Conservation (phyloP, 345 rosid species). For the Nasturtium officinale region DNA sequence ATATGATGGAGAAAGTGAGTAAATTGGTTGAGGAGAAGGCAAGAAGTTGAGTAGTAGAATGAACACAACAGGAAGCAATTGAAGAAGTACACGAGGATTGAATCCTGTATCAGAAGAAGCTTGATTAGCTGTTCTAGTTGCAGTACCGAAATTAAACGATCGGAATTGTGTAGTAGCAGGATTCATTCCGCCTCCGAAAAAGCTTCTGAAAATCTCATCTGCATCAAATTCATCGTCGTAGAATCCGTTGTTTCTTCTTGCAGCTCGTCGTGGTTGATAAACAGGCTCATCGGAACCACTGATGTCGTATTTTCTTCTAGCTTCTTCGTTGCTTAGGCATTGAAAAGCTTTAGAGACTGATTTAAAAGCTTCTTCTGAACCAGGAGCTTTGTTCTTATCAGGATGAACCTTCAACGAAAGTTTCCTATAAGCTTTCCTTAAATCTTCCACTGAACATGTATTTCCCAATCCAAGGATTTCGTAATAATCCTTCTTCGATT, state of each 20-base stretch:
- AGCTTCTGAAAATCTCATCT: conserved; percentile 92
- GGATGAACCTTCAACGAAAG: conserved; percentile 93
- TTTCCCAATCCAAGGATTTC: conserved; percentile 75
- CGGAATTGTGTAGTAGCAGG: conserved; percentile 74
- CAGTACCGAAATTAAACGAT: conserved; percentile 66
- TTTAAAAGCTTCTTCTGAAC: conserved; percentile 92
- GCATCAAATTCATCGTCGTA: conserved; percentile 84
- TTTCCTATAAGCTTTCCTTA: conserved; percentile 80
- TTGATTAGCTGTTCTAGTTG: conserved; percentile 55
- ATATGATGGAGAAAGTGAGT: conserved; percentile 64
- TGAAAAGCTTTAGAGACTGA: conserved; percentile 87
- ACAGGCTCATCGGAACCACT: conserved; percentile 80
- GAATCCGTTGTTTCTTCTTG: conserved; percentile 50
- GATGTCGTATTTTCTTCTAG: conserved; percentile 67
- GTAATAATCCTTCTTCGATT: conserved; percentile 79
- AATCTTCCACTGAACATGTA: conserved; percentile 71
- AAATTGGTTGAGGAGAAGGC: conserved; percentile 77
- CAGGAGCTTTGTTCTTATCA: conserved; percentile 92
- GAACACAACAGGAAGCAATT: conserved; percentile 74
- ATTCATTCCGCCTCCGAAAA: conserved; percentile 82
- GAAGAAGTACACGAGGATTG: conserved; percentile 64
- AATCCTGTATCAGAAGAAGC: conserved; percentile 51
- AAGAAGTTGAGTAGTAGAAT: conserved; percentile 72
- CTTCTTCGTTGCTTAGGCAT: conserved; percentile 76
- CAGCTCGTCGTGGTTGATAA: conserved; percentile 50